These are phyloP conservation scores for Hypoxylon fuscum DNA, from an alignment of 495 filamentous ascomycete genomes.

Conservation along the genomic window DNA sequence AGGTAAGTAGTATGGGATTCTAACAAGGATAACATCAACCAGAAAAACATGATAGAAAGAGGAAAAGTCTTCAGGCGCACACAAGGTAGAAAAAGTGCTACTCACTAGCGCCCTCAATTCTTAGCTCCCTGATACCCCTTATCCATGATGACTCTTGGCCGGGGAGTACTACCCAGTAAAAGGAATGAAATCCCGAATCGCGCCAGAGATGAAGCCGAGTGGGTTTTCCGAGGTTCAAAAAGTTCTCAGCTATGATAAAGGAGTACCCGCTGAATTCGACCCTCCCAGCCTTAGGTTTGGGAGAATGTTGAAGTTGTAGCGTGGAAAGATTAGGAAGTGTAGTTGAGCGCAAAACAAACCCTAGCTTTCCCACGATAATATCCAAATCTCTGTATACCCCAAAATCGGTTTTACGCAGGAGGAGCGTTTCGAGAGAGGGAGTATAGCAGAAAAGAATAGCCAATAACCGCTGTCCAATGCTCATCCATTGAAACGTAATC, in stretches of 20 bases:
- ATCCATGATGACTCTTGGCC: not conserved
- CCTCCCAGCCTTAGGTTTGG: too few relatives aligned
- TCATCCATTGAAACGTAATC: too few relatives aligned
- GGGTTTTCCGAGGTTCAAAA: slow-evolving; percentile 5
- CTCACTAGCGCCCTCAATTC: slow-evolving; percentile 18
- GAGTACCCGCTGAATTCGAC: not conserved
- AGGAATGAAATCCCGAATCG: not conserved
- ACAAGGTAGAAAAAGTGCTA: too few relatives aligned
- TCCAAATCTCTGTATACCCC: not conserved
- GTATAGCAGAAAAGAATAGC: slow-evolving; percentile 13
- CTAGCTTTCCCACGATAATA: not conserved
- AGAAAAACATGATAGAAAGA: not conserved
- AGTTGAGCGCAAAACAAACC: not conserved
- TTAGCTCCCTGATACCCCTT: slow-evolving; percentile 5
- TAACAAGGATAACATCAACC: too few relatives aligned
- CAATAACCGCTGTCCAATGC: slow-evolving; percentile 4
- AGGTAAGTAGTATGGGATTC: too few relatives aligned
- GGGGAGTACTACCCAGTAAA: too few relatives aligned
- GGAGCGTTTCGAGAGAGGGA: not conserved
- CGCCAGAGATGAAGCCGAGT: slow-evolving; percentile 18
- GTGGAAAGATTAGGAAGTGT: slow-evolving; percentile 5
- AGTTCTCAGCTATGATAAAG: not conserved
- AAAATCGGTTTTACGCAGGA: slow-evolving; percentile 2
- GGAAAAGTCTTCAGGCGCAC: not conserved
- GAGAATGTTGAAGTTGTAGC: slow-evolving; percentile 12